Conservation (phyloP, 169 alveolate species). For the Cryptosporidium andersoni region DNA sequence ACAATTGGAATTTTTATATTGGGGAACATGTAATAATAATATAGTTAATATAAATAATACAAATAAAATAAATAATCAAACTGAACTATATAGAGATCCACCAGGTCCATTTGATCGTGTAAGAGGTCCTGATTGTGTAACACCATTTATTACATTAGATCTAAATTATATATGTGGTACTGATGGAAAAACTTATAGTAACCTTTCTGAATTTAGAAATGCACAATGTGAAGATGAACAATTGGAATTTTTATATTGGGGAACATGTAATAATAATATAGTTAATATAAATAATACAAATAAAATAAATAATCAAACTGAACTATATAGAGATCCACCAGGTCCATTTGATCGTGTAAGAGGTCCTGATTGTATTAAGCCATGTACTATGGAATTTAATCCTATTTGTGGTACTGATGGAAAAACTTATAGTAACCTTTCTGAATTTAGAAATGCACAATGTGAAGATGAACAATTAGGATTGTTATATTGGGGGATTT, state of each 20-base stretch:
- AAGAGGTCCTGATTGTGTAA: conserved; percentile 44
- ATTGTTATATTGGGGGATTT: conserved; percentile 47
- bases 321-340: background rate
- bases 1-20: conserved; percentile 10
- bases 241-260: conserved; percentile 13
- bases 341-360: conserved; percentile 56
- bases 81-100: background rate
- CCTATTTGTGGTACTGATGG: conserved; percentile 45
- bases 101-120: conserved; percentile 31
- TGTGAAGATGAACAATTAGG: conserved; percentile 34
- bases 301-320: conserved; percentile 2
- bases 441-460: conserved; percentile 55
- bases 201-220: conserved; percentile 47
- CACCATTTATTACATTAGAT: conserved; percentile 27
- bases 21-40: conserved; percentile 20
- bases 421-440: conserved; percentile 14
- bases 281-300: background rate
- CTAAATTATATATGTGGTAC: conserved; percentile 34
- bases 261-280: background rate
- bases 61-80: background rate
- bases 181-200: conserved; percentile 36
- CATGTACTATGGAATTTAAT: conserved; percentile 6
- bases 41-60: background rate
- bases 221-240: conserved; percentile 11
- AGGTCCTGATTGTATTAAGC: conserved; percentile 42